Conservation (phyloP, 2,329 filamentous ascomycete species). For the Penicillium sp. region DNA sequence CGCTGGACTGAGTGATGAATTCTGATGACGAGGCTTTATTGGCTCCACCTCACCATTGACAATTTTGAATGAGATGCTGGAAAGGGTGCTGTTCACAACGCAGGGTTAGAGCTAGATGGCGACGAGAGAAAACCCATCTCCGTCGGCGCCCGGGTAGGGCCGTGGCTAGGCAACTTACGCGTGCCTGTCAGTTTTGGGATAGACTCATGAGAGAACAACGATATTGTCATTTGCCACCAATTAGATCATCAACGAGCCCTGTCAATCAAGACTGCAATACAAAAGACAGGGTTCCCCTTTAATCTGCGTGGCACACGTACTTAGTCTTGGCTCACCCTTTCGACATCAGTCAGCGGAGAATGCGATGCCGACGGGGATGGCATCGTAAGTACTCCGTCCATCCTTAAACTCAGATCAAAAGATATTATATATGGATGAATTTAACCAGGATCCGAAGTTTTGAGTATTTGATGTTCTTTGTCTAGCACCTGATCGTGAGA, state of each 20-base stretch:
- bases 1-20: constrained; percentile 7
- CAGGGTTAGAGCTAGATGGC: not conserved
- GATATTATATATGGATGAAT: too few species aligned
- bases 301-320: not conserved
- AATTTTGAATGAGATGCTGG: not conserved
- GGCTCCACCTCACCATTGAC: not conserved
- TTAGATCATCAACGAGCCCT: not conserved
- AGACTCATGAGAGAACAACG: not conserved
- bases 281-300: not conserved
- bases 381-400: too few species aligned
- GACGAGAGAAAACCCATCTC: not conserved
- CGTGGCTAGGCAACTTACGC: not conserved
- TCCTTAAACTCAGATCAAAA: too few species aligned
- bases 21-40: constrained; percentile 10
- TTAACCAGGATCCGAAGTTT: too few species aligned
- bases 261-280: not conserved
- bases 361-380: not conserved
- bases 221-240: not conserved
- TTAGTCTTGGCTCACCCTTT: constrained; percentile 6
- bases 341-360: constrained; percentile 5
- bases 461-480: too few species aligned
- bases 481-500: too few species aligned
- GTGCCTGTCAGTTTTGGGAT: constrained; percentile 5
- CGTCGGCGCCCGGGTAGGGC: not conserved
- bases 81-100: not conserved